These are phyloP conservation scores for Nothophytophthora sp. DNA, from an alignment of 352 stramenopile species.

Conservation along the genomic window DNA sequence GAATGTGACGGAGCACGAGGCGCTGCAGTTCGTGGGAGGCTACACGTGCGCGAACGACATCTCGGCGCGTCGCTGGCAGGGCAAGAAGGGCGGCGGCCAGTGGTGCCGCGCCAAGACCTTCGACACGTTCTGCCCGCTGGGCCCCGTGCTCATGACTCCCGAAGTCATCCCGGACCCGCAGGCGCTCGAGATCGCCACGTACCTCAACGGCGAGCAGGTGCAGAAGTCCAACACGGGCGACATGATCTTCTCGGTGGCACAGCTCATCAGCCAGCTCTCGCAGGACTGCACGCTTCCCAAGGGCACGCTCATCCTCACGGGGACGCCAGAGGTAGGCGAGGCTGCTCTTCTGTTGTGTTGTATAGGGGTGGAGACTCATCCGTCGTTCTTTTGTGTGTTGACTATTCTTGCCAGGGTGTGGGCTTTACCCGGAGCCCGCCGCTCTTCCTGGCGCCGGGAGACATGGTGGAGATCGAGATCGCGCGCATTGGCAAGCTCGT, in stretches of 20 bases:
- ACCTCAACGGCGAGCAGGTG: slow-evolving; percentile 82
- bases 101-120: slow-evolving; percentile 91
- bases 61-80: slow-evolving; percentile 88
- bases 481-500: slow-evolving; percentile 88
- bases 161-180: slow-evolving; percentile 79
- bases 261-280: slow-evolving; percentile 89
- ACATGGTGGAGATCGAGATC: slow-evolving; percentile 92
- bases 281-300: slow-evolving; percentile 88
- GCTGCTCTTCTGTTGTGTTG: slow-evolving; percentile 1
- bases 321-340: slow-evolving; percentile 77
- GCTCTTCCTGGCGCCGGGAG: slow-evolving; percentile 83
- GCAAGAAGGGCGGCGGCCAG: slow-evolving; percentile 83
- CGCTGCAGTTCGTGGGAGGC: slow-evolving; percentile 84
- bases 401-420: too few species aligned
- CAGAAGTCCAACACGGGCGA: slow-evolving; percentile 89
- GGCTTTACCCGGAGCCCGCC: slow-evolving; percentile 87
- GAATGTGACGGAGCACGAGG: slow-evolving; percentile 82
- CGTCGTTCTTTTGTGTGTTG: too few species aligned
- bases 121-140: slow-evolving; percentile 91
- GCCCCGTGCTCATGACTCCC: slow-evolving; percentile 80
- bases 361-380: slow-evolving; percentile 5
- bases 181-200: slow-evolving; percentile 72
- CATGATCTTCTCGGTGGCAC: slow-evolving; percentile 91
- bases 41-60: slow-evolving; percentile 91
- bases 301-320: slow-evolving; percentile 90